Evolutionary conservation across 164 flowering plant genomes (phyloP), one percentile per base, ranked within the genome.

Genomic region (Tetracentron sinense): DNA sequence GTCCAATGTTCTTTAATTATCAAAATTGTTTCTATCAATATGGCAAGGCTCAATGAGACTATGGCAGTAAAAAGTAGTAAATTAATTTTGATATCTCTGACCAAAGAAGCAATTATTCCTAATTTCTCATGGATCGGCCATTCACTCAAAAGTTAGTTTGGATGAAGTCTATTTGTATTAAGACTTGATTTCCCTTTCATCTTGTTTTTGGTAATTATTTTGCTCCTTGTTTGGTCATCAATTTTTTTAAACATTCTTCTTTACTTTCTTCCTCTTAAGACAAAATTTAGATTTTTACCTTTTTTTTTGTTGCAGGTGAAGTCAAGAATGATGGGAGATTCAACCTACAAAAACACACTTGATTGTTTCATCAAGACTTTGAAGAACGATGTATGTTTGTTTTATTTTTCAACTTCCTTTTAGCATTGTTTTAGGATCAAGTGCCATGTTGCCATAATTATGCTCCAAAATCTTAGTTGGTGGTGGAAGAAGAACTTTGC

Each of bases 281-380:
- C n/a, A 47, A 60, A 20, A 35, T 29, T 55, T 72, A 42, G 38
- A 62, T 62, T 3, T 44, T 42, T 42, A 67, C 56, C 38, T 44
- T 61, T 23, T 61, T 63, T 63, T 29, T 67, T 28, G n/a, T 69
- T 76, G 57, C 87, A 90, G 98, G 90, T 90, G 56, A 90, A 93
- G 71, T 93, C 98, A 46, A 85, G 97, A 83, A 90, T 93, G 98
- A 90, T 90, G 98, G 97, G 97, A 55, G 98, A 87, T 68, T 72
- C 96, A 42, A 63, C 83, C 54, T 93, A 90, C 86, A 88, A 81
- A 77, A 89, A 73, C 76, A 88, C 97, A 19, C 42, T 91, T 15
- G 99, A 94, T 65, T 94, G 99, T 75, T 86, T 91, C 80, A 56
- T 89, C 62, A 89, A 80, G 77, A 94, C 97, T 42, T 68, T 87